Conservation (phyloP, 371 early-diverging fungal genomes). For the Mucor ambiguus region DNA sequence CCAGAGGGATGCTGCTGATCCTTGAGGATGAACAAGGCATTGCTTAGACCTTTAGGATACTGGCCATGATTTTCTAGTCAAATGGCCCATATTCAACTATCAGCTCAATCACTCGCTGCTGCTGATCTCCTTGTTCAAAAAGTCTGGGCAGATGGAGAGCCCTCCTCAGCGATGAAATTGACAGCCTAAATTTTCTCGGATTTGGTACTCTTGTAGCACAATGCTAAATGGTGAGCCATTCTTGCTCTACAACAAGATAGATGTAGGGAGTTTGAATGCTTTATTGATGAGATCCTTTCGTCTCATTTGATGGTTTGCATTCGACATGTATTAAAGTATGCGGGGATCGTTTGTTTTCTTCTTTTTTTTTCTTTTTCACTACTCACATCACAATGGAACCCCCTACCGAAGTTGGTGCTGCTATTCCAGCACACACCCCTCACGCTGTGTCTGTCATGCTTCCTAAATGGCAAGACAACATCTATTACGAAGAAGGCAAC, state of each 20-base stretch:
- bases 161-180: no score
- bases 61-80: no score
- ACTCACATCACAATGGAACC: conserved; percentile 21
- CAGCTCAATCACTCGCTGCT: no score
- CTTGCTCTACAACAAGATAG: neutral
- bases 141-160: no score
- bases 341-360: neutral
- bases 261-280: conserved; percentile 3
- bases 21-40: no score
- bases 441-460: conserved; percentile 93
- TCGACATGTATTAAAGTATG: neutral
- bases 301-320: conserved; percentile 3
- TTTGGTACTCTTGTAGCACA: neutral
- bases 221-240: neutral
- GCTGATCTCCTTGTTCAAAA: no score
- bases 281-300: conserved; percentile 13
- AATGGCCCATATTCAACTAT: no score
- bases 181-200: neutral
- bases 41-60: no score
- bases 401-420: conserved; percentile 57
- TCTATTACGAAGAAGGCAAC: conserved; percentile 90
- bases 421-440: conserved; percentile 75
- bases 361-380: conserved; percentile 5
- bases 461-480: conserved; percentile 91
- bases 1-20: no score